These are phyloP conservation scores for Fragaria nilgerrensis DNA, from an alignment of 306 rosid genomes.

Conservation along the genomic window DNA sequence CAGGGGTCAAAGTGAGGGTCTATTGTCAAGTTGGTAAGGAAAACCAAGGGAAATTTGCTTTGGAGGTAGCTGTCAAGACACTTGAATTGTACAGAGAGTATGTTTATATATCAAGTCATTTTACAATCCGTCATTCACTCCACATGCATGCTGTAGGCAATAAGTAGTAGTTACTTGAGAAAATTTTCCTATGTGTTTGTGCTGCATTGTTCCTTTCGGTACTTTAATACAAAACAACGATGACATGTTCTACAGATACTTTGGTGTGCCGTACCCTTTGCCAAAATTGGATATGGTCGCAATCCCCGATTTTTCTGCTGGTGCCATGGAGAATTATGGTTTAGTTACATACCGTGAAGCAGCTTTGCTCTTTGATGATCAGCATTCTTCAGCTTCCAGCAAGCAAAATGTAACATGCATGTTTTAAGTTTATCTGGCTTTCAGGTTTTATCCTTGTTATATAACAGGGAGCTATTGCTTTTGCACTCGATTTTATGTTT, in stretches of 20 bases:
- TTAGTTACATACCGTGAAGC: conserved; percentile 88
- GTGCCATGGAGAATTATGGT: conserved; percentile 99
- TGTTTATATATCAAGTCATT: conserved; percentile 29
- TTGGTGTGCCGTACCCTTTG: conserved; percentile 76
- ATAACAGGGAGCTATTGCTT: conserved; percentile 19
- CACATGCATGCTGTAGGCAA: conserved; percentile 4
- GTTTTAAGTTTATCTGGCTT: conserved; percentile 24
- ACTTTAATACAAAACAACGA: conserved; percentile 19
- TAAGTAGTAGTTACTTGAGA: background rate
- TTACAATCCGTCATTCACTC: conserved; percentile 1
- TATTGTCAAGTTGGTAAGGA: conserved; percentile 87
- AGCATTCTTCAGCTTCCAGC: conserved; percentile 78
- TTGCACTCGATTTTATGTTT: conserved; percentile 10
- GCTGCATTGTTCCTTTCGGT: conserved; percentile 12
- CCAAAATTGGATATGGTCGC: conserved; percentile 98
- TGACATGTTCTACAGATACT: conserved; percentile 57
- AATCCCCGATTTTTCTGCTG: conserved; percentile 93
- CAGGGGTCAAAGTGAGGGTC: conserved; percentile 91
- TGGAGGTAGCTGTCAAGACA: conserved; percentile 72
- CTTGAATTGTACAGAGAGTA: conserved; percentile 75
- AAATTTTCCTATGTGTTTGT: background rate
- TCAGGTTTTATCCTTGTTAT: conserved; percentile 20
- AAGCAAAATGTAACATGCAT: conserved; percentile 72
- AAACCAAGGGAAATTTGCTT: conserved; percentile 80
- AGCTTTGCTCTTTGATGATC: conserved; percentile 87